Base-by-base conservation (phyloP, 495 filamentous ascomycete genomes). In the Hypoxylon intermedium region DNA sequence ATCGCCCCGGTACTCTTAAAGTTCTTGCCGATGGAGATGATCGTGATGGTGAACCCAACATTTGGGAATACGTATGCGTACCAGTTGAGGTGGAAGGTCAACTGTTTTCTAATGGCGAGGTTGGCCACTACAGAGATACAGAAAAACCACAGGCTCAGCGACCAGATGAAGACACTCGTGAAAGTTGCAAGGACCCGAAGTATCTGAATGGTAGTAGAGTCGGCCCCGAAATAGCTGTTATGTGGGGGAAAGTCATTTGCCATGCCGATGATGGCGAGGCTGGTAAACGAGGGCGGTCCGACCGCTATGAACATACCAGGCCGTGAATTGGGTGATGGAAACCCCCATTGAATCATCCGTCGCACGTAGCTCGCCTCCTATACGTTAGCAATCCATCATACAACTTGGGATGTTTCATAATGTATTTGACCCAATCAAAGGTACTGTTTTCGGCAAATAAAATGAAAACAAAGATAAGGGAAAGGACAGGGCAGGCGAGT, bases 271-370 rank as follows among this genome's bases (percentile, higher is more conserved):
- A 91, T 73, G 5, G 87, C 87, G 1, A 88, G 75, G n/a, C 80
- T 82, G 2, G 87, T 90, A 73, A 89, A 92, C 1, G 83, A 79
- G 0, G 87, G 79, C 7, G 86, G 86, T 0, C 83, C 87, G 6
- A 89, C 87, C 5, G 85, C 85, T 55, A 91, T 89, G 69, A 89
- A 89, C 84, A 91, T 88, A 1, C 82, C 85, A 0, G 84, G 81
- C 36, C 85, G 68, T 71, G 56, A 81, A 69, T 62, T 72, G 20
- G 46, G 85, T 69, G 57, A 55, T 12, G 67, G 67, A 6, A 88
- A 72, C 0, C 86, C 86, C 19, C 76, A 82, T 41, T 80, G 76
- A 75, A 89, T 87, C 23, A 89, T 66, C 0, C 85, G 75, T 5
- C 75, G 77, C 34, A 88, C 77, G 47, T 86, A 88, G 46, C 74